A percentile compares a stretch with the other conserved stretches of the same genome.
phyloP scores from a whole-genome alignment of 169 alveolate species.

The Plasmodium adleri region DNA sequence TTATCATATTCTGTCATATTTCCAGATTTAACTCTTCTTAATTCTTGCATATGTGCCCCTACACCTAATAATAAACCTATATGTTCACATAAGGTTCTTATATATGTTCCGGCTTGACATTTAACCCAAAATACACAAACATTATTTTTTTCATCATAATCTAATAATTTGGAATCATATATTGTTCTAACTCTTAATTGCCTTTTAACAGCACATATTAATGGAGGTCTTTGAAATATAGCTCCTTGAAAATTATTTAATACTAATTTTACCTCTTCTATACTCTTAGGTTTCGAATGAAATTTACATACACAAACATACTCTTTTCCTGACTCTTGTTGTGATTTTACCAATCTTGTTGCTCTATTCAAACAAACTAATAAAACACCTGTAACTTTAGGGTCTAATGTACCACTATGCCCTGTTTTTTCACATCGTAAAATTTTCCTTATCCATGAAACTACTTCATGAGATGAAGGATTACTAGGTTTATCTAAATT shows the following conservation, averaged over 20 bases:
- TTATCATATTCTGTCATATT: constrained; percentile 96
- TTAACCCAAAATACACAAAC: constrained; percentile 98
- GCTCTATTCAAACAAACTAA: constrained; percentile 99
- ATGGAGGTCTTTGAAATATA: constrained; percentile 99
- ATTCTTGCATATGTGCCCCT: constrained; percentile 99
- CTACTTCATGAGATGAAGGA: constrained; percentile 99
- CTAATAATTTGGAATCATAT: constrained; percentile 97
- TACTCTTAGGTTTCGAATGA: constrained; percentile 90
- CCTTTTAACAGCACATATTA: constrained; percentile 98
- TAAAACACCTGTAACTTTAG: constrained; percentile 99
- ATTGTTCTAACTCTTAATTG: constrained; percentile 99
- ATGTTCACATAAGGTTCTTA: constrained; percentile 99
- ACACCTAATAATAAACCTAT: constrained; percentile 98
- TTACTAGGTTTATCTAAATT: constrained; percentile 99
- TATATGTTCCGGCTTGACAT: constrained; percentile 99
- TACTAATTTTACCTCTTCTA: constrained; percentile 87
- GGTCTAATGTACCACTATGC: constrained; percentile 99
- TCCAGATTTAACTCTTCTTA: constrained; percentile 99
- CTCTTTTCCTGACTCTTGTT: constrained; percentile 99
- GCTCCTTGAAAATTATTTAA: constrained; percentile 98
- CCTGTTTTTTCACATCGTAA: constrained; percentile 99
- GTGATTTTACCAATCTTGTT: constrained; percentile 99
- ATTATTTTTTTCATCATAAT: constrained; percentile 96
- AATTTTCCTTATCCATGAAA: constrained; percentile 99
- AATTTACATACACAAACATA: constrained; percentile 97